Evolutionary conservation across 2,329 filamentous ascomycete genomes (phyloP), one percentile per base, ranked within the genome.

Genomic region (Apiospora koreana): DNA sequence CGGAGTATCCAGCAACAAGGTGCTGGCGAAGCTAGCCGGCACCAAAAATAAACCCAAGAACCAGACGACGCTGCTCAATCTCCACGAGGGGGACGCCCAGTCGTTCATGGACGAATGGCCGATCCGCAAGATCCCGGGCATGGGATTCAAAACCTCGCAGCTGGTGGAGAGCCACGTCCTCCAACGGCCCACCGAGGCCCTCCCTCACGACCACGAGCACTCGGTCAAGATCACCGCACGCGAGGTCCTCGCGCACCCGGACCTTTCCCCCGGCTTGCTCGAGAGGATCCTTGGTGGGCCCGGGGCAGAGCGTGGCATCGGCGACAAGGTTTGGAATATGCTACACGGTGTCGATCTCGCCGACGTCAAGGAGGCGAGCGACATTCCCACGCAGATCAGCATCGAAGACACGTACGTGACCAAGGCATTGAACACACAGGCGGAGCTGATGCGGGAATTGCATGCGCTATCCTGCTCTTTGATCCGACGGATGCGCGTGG

Each of bases 391-490:
- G 1, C 95, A 98, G 80, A 97, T 98, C 78, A 96, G 94, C 79
- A 96, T 98, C 73, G 95, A 98, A 78, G 95, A 98, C 81, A 96
- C 94, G 21, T 98, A 97, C 79, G 85, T 87, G 43, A 85, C 87
- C 1, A 87, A 89, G 31, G 89, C 90, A 0, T 83, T 97, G 1
- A 88, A 92, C 74, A 90, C 86, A 0, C 78, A 92, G 68, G 80
- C 88, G 0, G 86, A 91, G 71, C 89, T 97, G 41, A 82, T 84
- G 54, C 88, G 88, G 72, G 92, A 97, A 80, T 83, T 98, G 50
- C 81, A 83, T n/a, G 86, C 88, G 71, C 83, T 98, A 2, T 86
- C 92, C 0, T 84, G 83, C 16, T 94, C 92, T 73, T 84, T 98
- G 12, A 80, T 98, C 16, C 88, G 88, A 42, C 88, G 95, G 42